Evolutionary conservation across 2,329 filamentous ascomycete genomes (phyloP).

Genomic region (Bipolaris zeicola): DNA sequence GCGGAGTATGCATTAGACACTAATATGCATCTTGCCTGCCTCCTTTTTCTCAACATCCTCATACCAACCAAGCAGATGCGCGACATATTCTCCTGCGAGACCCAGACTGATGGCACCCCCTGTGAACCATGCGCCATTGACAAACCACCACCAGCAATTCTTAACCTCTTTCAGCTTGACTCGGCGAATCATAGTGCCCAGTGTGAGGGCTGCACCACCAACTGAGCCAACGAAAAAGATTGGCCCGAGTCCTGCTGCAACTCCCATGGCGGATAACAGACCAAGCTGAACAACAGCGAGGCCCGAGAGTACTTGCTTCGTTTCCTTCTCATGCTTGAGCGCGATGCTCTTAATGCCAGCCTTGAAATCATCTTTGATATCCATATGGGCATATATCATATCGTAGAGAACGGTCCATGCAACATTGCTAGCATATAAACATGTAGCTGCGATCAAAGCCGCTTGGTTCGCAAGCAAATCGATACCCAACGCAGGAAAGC

Average conservation of each 20-base stretch:
- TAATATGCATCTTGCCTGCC: not conserved
- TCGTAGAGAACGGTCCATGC: constrained; percentile 90
- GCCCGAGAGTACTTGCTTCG: constrained; percentile 75
- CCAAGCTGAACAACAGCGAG: constrained; percentile 72
- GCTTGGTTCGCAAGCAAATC: constrained; percentile 69
- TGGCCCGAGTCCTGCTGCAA: constrained; percentile 64
- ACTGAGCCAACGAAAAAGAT: constrained; percentile 64
- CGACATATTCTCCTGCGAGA: constrained; percentile 60
- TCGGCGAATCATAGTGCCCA: constrained; percentile 64
- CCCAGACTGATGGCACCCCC: constrained; percentile 64
- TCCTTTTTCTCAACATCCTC: constrained; percentile 19
- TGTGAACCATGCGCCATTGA: constrained; percentile 65
- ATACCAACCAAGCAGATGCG: constrained; percentile 34
- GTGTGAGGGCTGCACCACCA: constrained; percentile 60
- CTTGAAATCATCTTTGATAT: constrained; percentile 82
- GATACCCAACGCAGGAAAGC: constrained; percentile 80
- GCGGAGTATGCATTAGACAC: not conserved
- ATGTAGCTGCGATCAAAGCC: constrained; percentile 69
- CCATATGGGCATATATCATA: constrained; percentile 94
- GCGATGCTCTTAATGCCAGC: constrained; percentile 90
- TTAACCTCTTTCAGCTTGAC: constrained; percentile 62
- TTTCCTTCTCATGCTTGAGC: constrained; percentile 75
- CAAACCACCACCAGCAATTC: constrained; percentile 70
- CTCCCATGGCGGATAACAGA: constrained; percentile 71
- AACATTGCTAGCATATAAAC: constrained; percentile 77